Base-by-base conservation (phyloP, 306 rosid species). In the Casuarina glauca region DNA sequence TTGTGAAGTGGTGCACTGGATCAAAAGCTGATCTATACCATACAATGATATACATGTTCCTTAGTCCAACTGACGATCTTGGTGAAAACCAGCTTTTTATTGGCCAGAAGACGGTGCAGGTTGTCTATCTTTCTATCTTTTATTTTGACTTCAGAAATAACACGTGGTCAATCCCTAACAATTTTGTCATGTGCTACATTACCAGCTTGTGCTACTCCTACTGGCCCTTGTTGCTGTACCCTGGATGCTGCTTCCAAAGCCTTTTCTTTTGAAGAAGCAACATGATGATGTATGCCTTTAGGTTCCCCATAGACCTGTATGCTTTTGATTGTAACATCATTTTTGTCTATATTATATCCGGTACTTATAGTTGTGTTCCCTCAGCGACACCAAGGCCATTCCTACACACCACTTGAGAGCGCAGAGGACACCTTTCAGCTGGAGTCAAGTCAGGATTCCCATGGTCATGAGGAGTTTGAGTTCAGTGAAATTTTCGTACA, bases 191-290 rank as follows among this genome's bases (percentile, higher is more conserved):
- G 71, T 66, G 46, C 64, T 82, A 69, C 72, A 74, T 58, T 80
- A 61, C 84, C 89, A 96, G 99, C 78, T 93, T 74, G 88, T 70
- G 66, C 93, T 96, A 46, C 83, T 96, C 75, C 81, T 90, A 72
- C 91, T 88, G 84, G 98, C 99, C 61, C 35, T 90, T 77, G 86
- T 96, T 48, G 77, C 98, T 70, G 99, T 96, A 48, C 99, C 99
- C 77, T 96, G 99, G 99, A 96, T 96, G 99, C 93, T 96, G 64
- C 71, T 96, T 72, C 99, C 99, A 49, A 96, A 96, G 84, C 99
- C 99, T 72, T 92, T 96, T 82, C 88, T 96, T 66, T 85, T 96
- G 91, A 96, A 91, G 94, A 93, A 77, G 83, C 99, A 96, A 80
- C 89, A 91, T 50, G 80, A 93, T 87, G 89, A 82, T 69, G 99